Percentiles rank a stretch among this genome's conserved stretches.
phyloP scores from a whole-genome alignment of 2,329 filamentous ascomycete species.

The Trichoderma sp. region DNA sequence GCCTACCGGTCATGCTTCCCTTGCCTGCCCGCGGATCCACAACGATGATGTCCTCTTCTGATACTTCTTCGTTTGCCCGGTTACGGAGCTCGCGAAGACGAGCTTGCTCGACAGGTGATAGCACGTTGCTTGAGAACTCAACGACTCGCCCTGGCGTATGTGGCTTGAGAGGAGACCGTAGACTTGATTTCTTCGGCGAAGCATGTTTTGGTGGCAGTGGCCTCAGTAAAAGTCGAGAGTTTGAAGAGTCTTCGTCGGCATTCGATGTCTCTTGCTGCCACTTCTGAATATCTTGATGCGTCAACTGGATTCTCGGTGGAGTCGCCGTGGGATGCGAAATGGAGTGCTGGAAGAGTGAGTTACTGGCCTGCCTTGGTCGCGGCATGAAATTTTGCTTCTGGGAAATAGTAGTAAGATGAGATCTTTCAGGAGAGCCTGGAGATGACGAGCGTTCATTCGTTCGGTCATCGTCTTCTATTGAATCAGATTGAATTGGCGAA shows the following conservation, averaged over 20 bases:
- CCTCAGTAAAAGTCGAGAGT: slow-evolving; percentile 46
- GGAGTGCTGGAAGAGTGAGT: slow-evolving; percentile 44
- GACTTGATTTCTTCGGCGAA: slow-evolving; percentile 58
- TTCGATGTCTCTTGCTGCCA: slow-evolving; percentile 46
- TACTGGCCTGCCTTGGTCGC: slow-evolving; percentile 38
- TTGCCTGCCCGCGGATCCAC: slow-evolving; percentile 28
- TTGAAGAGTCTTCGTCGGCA: slow-evolving; percentile 42
- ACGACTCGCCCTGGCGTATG: slow-evolving; percentile 61
- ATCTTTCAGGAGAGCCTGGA: slow-evolving; percentile 39
- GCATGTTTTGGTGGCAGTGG: slow-evolving; percentile 53
- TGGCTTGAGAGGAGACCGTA: slow-evolving; percentile 59
- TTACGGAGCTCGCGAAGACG: slow-evolving; percentile 37
- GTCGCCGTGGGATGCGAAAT: slow-evolving; percentile 36
- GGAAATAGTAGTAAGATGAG: slow-evolving; percentile 40
- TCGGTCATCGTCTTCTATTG: slow-evolving; percentile 1
- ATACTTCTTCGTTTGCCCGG: slow-evolving; percentile 31
- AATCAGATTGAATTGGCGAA: slow-evolving; percentile 36
- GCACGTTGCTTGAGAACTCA: slow-evolving; percentile 56
- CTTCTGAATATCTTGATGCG: slow-evolving; percentile 44
- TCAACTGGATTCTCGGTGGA: slow-evolving; percentile 46
- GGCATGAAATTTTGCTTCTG: slow-evolving; percentile 56
- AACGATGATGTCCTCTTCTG: not conserved
- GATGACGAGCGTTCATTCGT: slow-evolving; percentile 25
- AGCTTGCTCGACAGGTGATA: slow-evolving; percentile 49
- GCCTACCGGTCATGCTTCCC: slow-evolving; percentile 25